Evolutionary conservation across 495 filamentous ascomycete species (phyloP), one percentile per base, ranked within the genome.

Genomic region (Tuber brumale): DNA sequence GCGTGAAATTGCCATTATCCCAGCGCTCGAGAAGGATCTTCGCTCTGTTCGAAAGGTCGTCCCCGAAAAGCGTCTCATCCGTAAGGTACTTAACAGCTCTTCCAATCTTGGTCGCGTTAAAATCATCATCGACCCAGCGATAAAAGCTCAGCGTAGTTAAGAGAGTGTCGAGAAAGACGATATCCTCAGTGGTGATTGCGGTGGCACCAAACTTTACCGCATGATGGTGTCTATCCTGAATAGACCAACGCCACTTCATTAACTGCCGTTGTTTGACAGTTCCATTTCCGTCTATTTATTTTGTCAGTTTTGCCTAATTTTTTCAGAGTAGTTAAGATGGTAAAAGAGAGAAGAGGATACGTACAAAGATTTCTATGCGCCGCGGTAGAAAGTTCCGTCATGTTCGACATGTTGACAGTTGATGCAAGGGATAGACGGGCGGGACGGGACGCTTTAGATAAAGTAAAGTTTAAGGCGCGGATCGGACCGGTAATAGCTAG

Each of bases 1-100:
- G 78, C 5, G 42, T 27, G 27, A 79, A 80, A 7, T 80, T 42
- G 5, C 73, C 66, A 23, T 5, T 31, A 7, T 71, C 41, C 78
- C 78, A 80, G 1, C 78, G 70, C 1, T 79, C 77, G n/a, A 66
- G 57, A 14, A 66, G 57, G 16, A 66, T 66, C 0, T 35, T 66
- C 1, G 57, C 57, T 35, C 14, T 66, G 14, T 35, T 66, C 1
- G 57, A 66, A 35, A 66, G 27, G 31, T 66, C 57, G 16, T 66
- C 57, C n/a, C 57, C 57, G 14, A 66, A 66, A 31, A 66, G 57
- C 18, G 57, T 66, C 57, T 66, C 27, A 7, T 66, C 27, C 27
- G 57, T 35, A 66, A 66, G 57, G 3, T 18, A 19, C 14, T 6
- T 35, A 7, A 66, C 31, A 1, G 57, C 57, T 35, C 2, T 35